Evolutionary conservation across 768 basidiomycete species (phyloP).

Genomic region (Asterophora lycoperdoides): DNA sequence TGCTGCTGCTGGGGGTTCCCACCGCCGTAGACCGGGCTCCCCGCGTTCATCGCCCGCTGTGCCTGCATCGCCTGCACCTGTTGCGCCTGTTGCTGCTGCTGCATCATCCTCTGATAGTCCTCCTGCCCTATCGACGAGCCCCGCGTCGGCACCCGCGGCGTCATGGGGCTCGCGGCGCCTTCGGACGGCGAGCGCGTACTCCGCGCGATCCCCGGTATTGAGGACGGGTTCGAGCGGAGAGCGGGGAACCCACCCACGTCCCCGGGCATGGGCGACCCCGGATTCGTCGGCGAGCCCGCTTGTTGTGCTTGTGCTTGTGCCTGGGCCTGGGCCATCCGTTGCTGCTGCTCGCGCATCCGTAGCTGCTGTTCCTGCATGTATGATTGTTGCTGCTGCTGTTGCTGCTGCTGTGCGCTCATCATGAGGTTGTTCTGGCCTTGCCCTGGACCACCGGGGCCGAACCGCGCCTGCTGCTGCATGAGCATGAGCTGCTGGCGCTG

Average conservation of each 20-base stretch:
- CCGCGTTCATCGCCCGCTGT: conserved; percentile 32
- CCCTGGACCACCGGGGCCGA: conserved; percentile 10
- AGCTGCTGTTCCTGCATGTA: conserved; percentile 17
- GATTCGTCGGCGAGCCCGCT: conserved; percentile 38
- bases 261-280: conserved; percentile 42
- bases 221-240: conserved; percentile 46
- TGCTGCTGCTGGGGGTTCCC: conserved; percentile 24
- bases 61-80: conserved; percentile 42
- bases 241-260: conserved; percentile 40
- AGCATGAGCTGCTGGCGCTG: conserved; percentile 44
- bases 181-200: conserved; percentile 77
- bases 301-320: conserved; percentile 29
- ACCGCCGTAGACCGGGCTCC: conserved; percentile 29
- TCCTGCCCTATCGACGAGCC: conserved; percentile 42
- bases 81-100: conserved; percentile 23
- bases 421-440: conserved; percentile 11
- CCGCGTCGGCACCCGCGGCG: conserved; percentile 39
- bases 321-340: conserved; percentile 16
- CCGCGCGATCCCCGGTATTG: conserved; percentile 72
- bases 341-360: conserved; percentile 17
- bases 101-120: conserved; percentile 54
- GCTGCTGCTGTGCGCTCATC: conserved; percentile 27
- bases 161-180: conserved; percentile 47
- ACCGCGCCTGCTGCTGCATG: conserved; percentile 30
- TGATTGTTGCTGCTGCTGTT: conserved; percentile 25